Base-by-base conservation (phyloP, 495 filamentous ascomycete species). In the Saxophila tyrrhenica region DNA sequence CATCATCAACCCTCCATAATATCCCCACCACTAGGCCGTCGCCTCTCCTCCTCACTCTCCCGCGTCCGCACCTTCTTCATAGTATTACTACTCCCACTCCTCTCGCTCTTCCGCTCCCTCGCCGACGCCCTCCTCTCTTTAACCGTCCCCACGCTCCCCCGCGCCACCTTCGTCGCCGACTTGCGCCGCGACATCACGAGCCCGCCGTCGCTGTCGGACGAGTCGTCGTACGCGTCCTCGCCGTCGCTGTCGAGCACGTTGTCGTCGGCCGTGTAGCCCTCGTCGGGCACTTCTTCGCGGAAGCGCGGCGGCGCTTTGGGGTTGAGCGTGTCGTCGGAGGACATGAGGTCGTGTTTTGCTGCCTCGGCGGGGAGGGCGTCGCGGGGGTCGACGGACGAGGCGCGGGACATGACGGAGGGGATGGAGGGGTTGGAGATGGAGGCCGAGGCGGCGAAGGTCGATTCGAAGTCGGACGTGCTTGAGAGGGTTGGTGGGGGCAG, bases 121-220 rank as follows among this genome's bases (percentile, higher is more conserved):
- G 49, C 41, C 2, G 54, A 43, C 7, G 50, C 32, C 17, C 49
- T 17, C 10, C 32, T 8, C 38, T 51, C 13, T 25, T 39, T 41
- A 9, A 8, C 11, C 29, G 32, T 11, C 3, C 29, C 7, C 17
- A 17, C 41, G 15, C 7, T 21, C 8, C 17, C 41, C 7, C 41
- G 16, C 5, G n/a, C 16, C 24, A 23, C 23, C 23, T 48, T 49
- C 16, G 11, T 17, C 23, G 13, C 25, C 2, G 24, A 39, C 15
- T 50, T 50, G 7, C 58, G 53, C 3, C 55, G 39, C 20, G 50
- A 39, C 59, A 62, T 62, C 47, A 63, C 51, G 17, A 63, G 48
- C 1, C 57, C 61, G 7, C 64, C 73, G 64, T 78, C 75, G 24
- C 76, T 75, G 59, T 78, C 75, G 0, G 75, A 77, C 15, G 75